These are phyloP conservation scores for Pinus tabuliformis DNA, from an alignment of 75 land plant species.

Conservation along the genomic window DNA sequence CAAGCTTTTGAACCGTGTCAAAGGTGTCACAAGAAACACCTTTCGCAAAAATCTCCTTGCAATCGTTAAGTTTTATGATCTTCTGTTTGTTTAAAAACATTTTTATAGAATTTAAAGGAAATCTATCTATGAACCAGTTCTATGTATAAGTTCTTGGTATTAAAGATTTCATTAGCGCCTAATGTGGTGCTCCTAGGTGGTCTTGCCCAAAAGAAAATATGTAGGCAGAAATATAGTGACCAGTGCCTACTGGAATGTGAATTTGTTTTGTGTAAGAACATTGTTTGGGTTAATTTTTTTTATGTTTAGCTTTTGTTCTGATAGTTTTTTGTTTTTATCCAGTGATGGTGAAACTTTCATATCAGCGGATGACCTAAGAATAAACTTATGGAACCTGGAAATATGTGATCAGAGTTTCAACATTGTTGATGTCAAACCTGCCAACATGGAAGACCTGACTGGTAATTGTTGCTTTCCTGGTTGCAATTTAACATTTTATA, in stretches of 20 bases:
- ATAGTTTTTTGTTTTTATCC: constrained; percentile 13
- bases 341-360: constrained; percentile 98
- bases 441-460: constrained; percentile 94
- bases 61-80: background rate
- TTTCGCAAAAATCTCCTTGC: background rate
- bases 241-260: background rate
- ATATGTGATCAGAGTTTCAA: constrained; percentile 91
- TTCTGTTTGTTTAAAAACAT: background rate
- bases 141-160: background rate
- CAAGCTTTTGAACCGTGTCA: background rate
- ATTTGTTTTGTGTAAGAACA: background rate
- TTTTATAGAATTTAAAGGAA: background rate
- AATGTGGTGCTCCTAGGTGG: background rate
- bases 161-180: background rate
- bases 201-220: background rate
- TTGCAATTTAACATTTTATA: background rate
- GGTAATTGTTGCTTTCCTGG: constrained; percentile 32
- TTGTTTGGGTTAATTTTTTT: background rate
- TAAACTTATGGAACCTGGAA: constrained; percentile 93
- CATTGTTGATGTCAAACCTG: constrained; percentile 91
- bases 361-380: constrained; percentile 91
- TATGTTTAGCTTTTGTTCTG: background rate
- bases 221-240: background rate
- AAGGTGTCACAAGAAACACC: background rate
- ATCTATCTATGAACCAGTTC: background rate